Evolutionary conservation across 345 rosid genomes (phyloP).

Genomic region (Cardamine resedifolia): DNA sequence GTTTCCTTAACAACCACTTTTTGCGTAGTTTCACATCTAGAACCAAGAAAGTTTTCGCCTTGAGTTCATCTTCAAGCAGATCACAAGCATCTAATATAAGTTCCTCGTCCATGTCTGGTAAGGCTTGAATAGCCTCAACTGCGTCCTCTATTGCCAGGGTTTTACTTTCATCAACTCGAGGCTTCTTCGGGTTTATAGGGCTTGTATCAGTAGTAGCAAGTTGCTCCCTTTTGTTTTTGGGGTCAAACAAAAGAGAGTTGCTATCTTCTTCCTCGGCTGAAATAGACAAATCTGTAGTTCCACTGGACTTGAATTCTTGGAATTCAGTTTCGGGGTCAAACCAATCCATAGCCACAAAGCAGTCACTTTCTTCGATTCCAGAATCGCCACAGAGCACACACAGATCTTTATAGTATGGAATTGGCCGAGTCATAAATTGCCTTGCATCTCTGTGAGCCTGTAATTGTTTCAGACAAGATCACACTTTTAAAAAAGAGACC

Average conservation of each 20-base stretch:
- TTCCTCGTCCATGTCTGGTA: conserved; percentile 85
- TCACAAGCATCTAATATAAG: conserved; percentile 89
- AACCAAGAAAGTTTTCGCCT: conserved; percentile 80
- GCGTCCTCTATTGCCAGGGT: conserved; percentile 56
- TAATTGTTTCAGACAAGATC: conserved; percentile 27
- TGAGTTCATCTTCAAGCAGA: conserved; percentile 74
- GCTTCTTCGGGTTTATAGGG: conserved; percentile 40
- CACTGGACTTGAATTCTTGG: conserved; percentile 34
- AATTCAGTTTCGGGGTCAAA: conserved; percentile 50
- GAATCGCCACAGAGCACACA: conserved; percentile 58
- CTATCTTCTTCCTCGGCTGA: conserved; percentile 49
- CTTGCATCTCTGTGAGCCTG: conserved; percentile 71
- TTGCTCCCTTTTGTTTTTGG: conserved; percentile 49
- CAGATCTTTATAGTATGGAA: conserved; percentile 72
- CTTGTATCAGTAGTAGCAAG: conserved; percentile 39
- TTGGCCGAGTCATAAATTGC: conserved; percentile 78
- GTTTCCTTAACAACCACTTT: conserved; percentile 84
- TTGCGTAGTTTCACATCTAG: conserved; percentile 67
- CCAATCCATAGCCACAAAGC: conserved; percentile 51
- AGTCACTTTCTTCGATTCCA: conserved; percentile 44
- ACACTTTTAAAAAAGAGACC: neutral
- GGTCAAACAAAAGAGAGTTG: conserved; percentile 29
- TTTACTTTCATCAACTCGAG: conserved; percentile 41
- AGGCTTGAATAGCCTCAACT: conserved; percentile 64
- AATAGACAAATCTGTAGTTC: conserved; percentile 37